These are phyloP conservation scores for Takashimella koratensis DNA, from an alignment of 1,284 basidiomycete genomes.

Conservation along the genomic window DNA sequence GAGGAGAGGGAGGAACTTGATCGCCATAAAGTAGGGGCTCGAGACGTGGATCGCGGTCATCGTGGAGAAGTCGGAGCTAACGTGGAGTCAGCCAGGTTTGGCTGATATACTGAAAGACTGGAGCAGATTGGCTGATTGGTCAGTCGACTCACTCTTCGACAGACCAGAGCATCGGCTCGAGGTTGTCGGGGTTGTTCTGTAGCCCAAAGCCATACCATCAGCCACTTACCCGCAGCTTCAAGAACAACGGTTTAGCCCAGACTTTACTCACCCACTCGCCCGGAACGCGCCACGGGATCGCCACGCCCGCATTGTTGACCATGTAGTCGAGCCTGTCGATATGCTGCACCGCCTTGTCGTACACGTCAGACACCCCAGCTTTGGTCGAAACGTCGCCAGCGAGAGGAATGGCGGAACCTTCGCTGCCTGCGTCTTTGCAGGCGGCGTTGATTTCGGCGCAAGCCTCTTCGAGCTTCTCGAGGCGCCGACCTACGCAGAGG, in stretches of 20 bases:
- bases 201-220: not conserved
- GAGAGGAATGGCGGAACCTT: conserved; percentile 24
- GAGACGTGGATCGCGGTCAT: conserved; percentile 33
- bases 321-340: conserved; percentile 31
- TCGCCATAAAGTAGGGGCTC: conserved; percentile 29
- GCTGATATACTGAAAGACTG: not conserved
- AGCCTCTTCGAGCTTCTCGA: conserved; percentile 18
- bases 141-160: conserved; percentile 28
- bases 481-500: conserved; percentile 28
- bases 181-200: conserved; percentile 12
- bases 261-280: conserved; percentile 12
- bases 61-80: conserved; percentile 29
- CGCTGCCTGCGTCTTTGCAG: conserved; percentile 10
- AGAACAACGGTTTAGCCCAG: too few relatives aligned
- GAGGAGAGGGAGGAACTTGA: conserved; percentile 31
- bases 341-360: conserved; percentile 17
- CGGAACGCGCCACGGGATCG: conserved; percentile 18
- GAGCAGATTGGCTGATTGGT: not conserved
- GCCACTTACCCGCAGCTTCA: too few relatives aligned
- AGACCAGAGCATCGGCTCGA: conserved; percentile 27
- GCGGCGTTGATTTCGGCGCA: conserved; percentile 26
- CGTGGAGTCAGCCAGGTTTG: not conserved
- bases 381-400: conserved; percentile 31
- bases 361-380: conserved; percentile 23
- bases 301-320: conserved; percentile 35